phyloP scores from a whole-genome alignment of 2,329 filamentous ascomycete genomes.

The Pyrenochaeta sp. region DNA sequence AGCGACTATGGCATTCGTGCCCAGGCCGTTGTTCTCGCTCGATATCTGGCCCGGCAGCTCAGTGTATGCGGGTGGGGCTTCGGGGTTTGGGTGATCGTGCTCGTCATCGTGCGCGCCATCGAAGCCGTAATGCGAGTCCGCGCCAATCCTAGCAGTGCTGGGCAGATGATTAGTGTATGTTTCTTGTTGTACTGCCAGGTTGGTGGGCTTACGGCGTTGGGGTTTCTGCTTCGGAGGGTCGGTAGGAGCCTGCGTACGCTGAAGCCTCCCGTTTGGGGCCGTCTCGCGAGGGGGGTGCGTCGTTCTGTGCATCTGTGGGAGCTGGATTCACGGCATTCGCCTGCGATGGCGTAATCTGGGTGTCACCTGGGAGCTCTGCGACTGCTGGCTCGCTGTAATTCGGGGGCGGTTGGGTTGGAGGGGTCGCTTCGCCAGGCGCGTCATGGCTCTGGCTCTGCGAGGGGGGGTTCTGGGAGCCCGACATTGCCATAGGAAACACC shows the following conservation, averaged over 20 bases:
- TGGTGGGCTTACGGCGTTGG: constrained; percentile 14
- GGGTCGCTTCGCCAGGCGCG: constrained; percentile 23
- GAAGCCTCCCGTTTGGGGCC: constrained; percentile 35
- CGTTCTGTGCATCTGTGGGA: constrained; percentile 2
- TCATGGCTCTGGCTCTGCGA: constrained; percentile 17
- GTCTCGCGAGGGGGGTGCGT: constrained; percentile 8
- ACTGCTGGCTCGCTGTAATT: constrained; percentile 16
- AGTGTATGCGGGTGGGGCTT: constrained; percentile 51
- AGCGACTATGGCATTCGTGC: constrained; percentile 54
- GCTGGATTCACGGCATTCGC: too few relatives aligned
- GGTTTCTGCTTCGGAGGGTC: constrained; percentile 25
- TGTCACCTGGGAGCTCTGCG: constrained; percentile 19
- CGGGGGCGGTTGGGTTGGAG: constrained; percentile 26
- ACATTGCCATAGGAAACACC: constrained; percentile 18
- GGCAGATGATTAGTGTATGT: too few relatives aligned
- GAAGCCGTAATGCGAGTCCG: constrained; percentile 20
- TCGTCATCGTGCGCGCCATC: constrained; percentile 21
- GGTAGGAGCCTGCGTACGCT: constrained; percentile 36
- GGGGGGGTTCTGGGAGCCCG: constrained; percentile 27
- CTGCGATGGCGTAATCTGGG: constrained; percentile 10
- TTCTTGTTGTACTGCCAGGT: too few relatives aligned
- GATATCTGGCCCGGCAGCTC: constrained; percentile 50
- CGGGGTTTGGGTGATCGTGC: constrained; percentile 16
- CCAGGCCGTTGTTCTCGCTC: constrained; percentile 48
- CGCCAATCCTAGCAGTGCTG: too few relatives aligned